phyloP scores from a whole-genome alignment of 345 rosid species.

The Eucalyptus albens region DNA sequence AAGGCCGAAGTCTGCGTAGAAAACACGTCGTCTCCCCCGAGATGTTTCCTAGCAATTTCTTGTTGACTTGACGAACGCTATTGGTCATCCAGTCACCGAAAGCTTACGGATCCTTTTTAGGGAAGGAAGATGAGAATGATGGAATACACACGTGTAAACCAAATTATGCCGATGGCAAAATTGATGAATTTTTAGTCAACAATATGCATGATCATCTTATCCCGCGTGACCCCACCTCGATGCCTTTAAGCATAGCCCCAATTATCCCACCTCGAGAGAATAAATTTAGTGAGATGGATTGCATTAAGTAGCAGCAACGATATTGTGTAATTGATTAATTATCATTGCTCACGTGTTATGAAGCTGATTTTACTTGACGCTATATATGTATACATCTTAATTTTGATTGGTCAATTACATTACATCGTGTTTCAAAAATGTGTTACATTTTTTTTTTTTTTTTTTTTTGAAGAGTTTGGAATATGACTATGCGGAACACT shows the following conservation, averaged over 20 bases:
- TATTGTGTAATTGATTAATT: too few relatives aligned
- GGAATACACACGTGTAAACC: not conserved
- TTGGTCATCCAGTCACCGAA: not conserved
- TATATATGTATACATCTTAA: too few relatives aligned
- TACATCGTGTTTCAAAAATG: rapidly evolving
- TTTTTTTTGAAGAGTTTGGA: too few relatives aligned
- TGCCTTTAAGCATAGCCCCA: not conserved
- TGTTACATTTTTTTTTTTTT: too few relatives aligned
- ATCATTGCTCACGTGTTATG: too few relatives aligned
- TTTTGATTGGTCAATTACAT: not conserved
- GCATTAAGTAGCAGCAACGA: too few relatives aligned
- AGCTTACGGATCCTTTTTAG: not conserved
- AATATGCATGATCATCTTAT: not conserved
- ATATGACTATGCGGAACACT: not conserved
- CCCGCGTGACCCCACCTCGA: not conserved
- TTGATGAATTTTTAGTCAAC: not conserved
- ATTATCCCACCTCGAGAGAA: not conserved
- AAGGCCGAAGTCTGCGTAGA: not conserved
- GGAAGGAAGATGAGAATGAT: not conserved
- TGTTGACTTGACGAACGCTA: not conserved
- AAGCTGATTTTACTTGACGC: not conserved
- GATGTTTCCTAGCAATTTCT: not conserved
- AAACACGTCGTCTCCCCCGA: not conserved
- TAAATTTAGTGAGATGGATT: not conserved
- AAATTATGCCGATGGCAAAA: too few relatives aligned